Conservation (phyloP, 345 rosid species). For the Toxicodendron radicans region DNA sequence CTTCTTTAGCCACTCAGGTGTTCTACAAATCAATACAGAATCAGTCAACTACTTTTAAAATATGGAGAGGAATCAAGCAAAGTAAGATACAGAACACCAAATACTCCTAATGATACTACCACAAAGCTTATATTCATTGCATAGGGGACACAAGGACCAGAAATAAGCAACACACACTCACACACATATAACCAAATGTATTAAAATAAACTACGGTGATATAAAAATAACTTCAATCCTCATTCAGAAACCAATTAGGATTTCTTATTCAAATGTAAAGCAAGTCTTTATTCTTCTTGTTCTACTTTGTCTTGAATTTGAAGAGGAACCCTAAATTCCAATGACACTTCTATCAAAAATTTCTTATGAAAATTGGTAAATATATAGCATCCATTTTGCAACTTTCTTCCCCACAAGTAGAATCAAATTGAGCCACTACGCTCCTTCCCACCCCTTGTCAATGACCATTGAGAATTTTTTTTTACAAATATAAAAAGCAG, state of each 20-base stretch:
- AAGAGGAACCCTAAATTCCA: neutral
- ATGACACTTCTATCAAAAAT: neutral
- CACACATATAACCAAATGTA: no score
- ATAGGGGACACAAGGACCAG: neutral
- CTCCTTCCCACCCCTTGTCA: neutral
- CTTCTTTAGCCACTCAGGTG: slow-evolving; percentile 95
- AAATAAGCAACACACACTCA: neutral
- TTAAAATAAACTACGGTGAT: no score
- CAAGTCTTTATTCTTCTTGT: no score
- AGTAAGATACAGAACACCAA: neutral
- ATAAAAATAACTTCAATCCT: neutral
- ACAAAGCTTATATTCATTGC: neutral
- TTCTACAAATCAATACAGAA: slow-evolving; percentile 40
- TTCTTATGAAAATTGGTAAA: neutral
- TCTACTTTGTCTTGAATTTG: neutral
- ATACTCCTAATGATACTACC: neutral
- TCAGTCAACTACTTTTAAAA: neutral
- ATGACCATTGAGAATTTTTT: neutral
- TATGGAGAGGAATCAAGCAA: neutral
- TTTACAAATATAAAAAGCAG: neutral
- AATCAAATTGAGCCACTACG: neutral
- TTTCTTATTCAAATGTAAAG: neutral
- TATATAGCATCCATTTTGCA: neutral
- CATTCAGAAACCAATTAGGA: neutral
- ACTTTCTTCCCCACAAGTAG: neutral